A percentile compares a stretch with the other conserved stretches of the same genome.
Conservation (phyloP, 352 stramenopile genomes). For the Globisporangium irregulare region DNA sequence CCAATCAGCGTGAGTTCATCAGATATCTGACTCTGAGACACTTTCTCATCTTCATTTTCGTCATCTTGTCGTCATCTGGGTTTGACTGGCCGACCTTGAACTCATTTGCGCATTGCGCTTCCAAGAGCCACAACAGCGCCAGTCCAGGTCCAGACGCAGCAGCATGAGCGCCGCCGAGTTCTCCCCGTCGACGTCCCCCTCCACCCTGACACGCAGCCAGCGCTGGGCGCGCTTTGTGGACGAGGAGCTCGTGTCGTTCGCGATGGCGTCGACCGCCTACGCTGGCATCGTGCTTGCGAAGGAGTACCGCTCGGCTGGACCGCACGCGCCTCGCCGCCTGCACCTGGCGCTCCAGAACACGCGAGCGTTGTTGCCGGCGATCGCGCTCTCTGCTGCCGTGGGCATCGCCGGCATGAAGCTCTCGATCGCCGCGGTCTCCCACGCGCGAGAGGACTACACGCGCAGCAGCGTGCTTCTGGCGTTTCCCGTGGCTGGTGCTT, state of each 20-base stretch:
- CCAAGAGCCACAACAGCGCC: too few species aligned
- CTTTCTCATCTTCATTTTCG: too few species aligned
- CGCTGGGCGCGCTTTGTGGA: constrained; percentile 44
- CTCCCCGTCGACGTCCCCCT: background rate
- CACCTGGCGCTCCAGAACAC: constrained; percentile 32
- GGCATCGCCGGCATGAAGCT: constrained; percentile 62
- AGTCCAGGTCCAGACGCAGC: background rate
- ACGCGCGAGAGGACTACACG: constrained; percentile 53
- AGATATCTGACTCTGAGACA: background rate
- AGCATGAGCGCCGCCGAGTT: background rate
- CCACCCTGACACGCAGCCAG: constrained; percentile 22
- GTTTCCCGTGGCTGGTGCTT: constrained; percentile 42
- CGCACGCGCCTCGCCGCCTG: constrained; percentile 18
- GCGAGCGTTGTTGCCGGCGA: constrained; percentile 31
- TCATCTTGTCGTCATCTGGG: too few species aligned
- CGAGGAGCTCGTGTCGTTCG: constrained; percentile 39
- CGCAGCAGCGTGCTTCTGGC: constrained; percentile 48
- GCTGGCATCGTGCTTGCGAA: constrained; percentile 24
- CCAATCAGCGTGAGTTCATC: too few species aligned
- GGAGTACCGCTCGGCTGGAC: constrained; percentile 22
- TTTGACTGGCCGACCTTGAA: too few species aligned
- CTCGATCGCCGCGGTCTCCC: constrained; percentile 39
- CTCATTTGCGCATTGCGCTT: too few species aligned
- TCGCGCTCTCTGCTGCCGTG: constrained; percentile 36
- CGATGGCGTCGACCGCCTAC: constrained; percentile 28